These are phyloP conservation scores for Chlamydomonas sp. DNA, from an alignment of 139 green algal genomes.

Conservation along the genomic window DNA sequence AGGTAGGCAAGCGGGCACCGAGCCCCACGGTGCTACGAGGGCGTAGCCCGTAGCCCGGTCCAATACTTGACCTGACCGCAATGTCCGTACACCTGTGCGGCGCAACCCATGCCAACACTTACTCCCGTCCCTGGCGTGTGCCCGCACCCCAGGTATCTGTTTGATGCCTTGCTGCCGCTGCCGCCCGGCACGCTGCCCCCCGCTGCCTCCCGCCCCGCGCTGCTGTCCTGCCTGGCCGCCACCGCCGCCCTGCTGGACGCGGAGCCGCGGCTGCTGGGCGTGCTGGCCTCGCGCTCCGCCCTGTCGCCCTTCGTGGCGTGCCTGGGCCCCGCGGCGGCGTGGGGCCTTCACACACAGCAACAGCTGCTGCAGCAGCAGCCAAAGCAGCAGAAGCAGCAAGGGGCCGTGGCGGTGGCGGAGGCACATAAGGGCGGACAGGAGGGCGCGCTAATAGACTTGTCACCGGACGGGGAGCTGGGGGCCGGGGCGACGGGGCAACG, in stretches of 20 bases:
- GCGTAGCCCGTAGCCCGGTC: too few relatives aligned
- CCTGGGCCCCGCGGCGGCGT: constrained; percentile 55
- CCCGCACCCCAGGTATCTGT: constrained; percentile 25
- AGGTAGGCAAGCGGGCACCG: constrained; percentile 12
- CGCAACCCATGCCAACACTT: neutral
- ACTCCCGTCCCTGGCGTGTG: neutral
- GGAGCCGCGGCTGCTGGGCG: constrained; percentile 73
- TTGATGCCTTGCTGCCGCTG: constrained; percentile 34
- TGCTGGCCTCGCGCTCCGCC: constrained; percentile 74
- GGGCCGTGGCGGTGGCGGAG: neutral
- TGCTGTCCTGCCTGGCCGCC: constrained; percentile 38
- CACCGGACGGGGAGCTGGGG: too few relatives aligned
- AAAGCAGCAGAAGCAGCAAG: neutral
- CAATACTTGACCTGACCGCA: neutral
- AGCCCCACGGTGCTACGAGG: neutral
- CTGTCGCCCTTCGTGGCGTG: constrained; percentile 79
- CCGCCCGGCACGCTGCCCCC: constrained; percentile 15
- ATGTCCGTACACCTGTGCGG: neutral
- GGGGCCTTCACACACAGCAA: neutral
- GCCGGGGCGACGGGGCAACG: too few relatives aligned
- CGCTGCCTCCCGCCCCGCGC: constrained; percentile 8
- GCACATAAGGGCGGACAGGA: too few relatives aligned
- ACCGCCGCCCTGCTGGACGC: constrained; percentile 62
- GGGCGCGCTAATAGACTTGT: too few relatives aligned
- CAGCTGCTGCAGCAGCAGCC: neutral